Base-by-base conservation (phyloP, 2,329 filamentous ascomycete species). In the Aspergillus sp. region DNA sequence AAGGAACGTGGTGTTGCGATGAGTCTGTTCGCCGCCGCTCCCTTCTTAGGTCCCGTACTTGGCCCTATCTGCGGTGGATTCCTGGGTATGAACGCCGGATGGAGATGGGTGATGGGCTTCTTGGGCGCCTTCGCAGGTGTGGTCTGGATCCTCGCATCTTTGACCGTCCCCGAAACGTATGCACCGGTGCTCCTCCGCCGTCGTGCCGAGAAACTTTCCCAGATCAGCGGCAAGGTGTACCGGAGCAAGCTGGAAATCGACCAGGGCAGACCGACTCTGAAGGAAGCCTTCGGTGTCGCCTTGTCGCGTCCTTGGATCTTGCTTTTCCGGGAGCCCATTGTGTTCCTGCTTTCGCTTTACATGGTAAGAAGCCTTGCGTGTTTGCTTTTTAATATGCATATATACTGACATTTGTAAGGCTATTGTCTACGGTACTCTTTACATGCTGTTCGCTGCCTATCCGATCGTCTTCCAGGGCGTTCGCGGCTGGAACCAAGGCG, bases 21-120 rank as follows among this genome's bases (percentile, higher is more conserved):
- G 54, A 79, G 82, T n/a, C 65, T 87, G 14, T 90, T 88, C 62
- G 81, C 85, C 9, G 78, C 82, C 4, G 83, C 84, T 2, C 85
- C 85, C 0, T 87, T 87, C 63, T 73, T 88, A 47, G 85, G 85
- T 1, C 83, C 86, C 0, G 80, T 67, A 52, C 26, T 54, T 20
- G 52, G 86, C 0, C 86, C 87, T 3, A 82, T 89, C 41, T 79
- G 82, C 13, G 83, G 83, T 50, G 85, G 85, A 1, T 89, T 88
- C 65, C 73, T 88, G 1, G 82, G 82, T 5, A 75, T 83, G 58
- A 74, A 76, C 2, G 79, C 79, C 16, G 85, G 84, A 9, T 88
- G 86, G 86, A 75, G 84, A 59, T 88, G 86, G 86, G 80, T 88
- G 10, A 74, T 81, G 63, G 83, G 82, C 1, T 68, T 87, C 44